Base-by-base conservation (phyloP, 2,329 filamentous ascomycete genomes). In the Alternaria atra region DNA sequence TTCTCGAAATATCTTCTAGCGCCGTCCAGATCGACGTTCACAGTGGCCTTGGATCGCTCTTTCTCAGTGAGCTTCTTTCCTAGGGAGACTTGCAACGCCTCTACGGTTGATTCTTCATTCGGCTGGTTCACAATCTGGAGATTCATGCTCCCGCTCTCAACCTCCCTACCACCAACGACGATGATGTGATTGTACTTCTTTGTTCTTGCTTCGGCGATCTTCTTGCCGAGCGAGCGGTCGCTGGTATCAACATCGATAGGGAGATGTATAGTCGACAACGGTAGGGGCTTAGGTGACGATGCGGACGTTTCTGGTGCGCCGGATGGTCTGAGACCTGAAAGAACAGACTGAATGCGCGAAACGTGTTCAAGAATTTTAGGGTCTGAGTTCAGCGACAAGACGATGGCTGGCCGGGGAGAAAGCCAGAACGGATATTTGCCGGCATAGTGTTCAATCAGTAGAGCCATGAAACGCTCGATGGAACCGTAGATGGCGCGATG, bases 351-450 rank as follows among this genome's bases (percentile, higher is more conserved):
- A 23, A 80, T 79, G 40, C 81, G 77, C n/a, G 81, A 75, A 47
- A 82, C 81, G 37, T 78, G 86, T 1, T 77, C 76, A 9, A 89
- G 61, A 1, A 90, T 83, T 1, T 83, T 80, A 4, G 82, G 79
- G 5, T 83, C 84, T 50, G 89, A 84, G 70, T 91, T 93, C 54
- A 94, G 84, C 0, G 91, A 91, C 32, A 95, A 79, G 57, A 97
- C 85, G 46, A 90, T 87, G 42, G 87, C 89, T 73, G 95, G 93
- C 6, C 89, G 87, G 1, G 93, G 93, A 56, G 91, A 94, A 9
- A 97, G 83, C 93, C 93, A 97, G 76, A 97, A 94, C 4, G 93
- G 93, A 87, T 92, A 96, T 63, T 64, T 74, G 15, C 91, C 91
- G 58, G 90, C 85, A 69, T 94, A 92, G 67, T 92, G 90, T 78